Evolutionary conservation across 2,329 filamentous ascomycete genomes (phyloP), one percentile per base, ranked within the genome.

Genomic region (Aspergillus neotritici): DNA sequence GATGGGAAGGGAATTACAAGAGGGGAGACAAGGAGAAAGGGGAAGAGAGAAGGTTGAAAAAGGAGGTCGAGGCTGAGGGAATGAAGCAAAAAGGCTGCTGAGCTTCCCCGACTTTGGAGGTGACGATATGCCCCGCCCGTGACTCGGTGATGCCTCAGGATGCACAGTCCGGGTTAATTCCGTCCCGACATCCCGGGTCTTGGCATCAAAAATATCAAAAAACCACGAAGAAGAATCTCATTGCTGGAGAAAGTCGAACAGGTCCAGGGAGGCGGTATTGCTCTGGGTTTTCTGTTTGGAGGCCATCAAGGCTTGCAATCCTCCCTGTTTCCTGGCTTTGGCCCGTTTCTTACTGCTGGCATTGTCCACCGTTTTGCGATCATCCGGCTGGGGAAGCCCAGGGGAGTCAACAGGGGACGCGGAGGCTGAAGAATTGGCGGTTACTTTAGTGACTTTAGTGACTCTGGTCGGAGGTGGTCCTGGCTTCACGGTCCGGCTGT

Each of bases 291-390:
- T 57, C 42, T 65, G 59, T 52, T 59, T 71, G 40, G 52, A 72
- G 4, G 71, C 71, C n/a, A 80, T 63, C 44, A 78, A 63, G 30
- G 75, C 75, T 52, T 77, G 73, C 9, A 80, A 58, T 4, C 75
- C 74, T 21, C 73, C 72, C 42, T 73, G 67, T 50, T 78, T 80
- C 17, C 77, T 64, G 43, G 73, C 65, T 53, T 77, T 79, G 16
- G 74, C 74, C 52, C 76, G 65, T 53, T 77, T 76, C 59, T 78
- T 78, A 63, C 75, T 78, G 61, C 57, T 76, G 11, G 68, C 62
- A 34, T 73, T 69, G 2, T 66, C 63, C 5, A 51, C 54, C 13
- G 53, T 46, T 40, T 65, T 65, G 21, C 21, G 21, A 3, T 25
- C 21, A 25, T 25, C 21, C 9, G 21, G 21, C 21, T 8, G 21